Conservation (phyloP, 2,329 filamentous ascomycete species). For the Exophiala sideris region DNA sequence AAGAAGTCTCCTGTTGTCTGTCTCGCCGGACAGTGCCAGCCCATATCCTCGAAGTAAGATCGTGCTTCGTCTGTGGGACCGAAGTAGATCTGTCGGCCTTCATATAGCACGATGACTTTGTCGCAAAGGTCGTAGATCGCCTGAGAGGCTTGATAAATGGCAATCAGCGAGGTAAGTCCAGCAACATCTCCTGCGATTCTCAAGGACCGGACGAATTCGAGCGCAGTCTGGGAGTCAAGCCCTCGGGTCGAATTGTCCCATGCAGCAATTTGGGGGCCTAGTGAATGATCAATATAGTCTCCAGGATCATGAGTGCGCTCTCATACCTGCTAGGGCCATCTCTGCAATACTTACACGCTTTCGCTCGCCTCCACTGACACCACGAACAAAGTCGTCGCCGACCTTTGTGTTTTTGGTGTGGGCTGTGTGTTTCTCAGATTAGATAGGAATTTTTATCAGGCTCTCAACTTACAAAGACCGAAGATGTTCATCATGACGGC, state of each 20-base stretch:
- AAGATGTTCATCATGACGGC: conserved; percentile 61
- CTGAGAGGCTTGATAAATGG: conserved; percentile 55
- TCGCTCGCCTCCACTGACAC: conserved; percentile 66
- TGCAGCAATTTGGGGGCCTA: conserved; percentile 49
- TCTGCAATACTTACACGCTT: conserved; percentile 70
- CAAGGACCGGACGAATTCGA: conserved; percentile 56
- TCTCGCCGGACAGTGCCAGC: conserved; percentile 60
- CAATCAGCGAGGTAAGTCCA: conserved; percentile 52
- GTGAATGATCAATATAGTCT: not conserved
- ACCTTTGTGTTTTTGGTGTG: conserved; percentile 65
- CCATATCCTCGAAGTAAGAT: conserved; percentile 63
- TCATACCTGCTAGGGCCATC: conserved; percentile 32
- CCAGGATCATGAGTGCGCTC: not conserved
- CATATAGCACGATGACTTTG: conserved; percentile 66
- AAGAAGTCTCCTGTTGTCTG: conserved; percentile 65
- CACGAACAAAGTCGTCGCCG: conserved; percentile 63
- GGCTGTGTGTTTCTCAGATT: conserved; percentile 45
- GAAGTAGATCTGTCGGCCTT: conserved; percentile 65
- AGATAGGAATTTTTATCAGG: too few relatives aligned
- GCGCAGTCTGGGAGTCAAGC: conserved; percentile 54
- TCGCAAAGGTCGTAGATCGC: conserved; percentile 60
- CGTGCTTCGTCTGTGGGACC: conserved; percentile 57
- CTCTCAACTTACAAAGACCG: conserved; percentile 45
- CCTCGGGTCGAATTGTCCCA: conserved; percentile 53
- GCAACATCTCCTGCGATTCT: conserved; percentile 48